Evolutionary conservation across 2,329 filamentous ascomycete genomes (phyloP).

Genomic region (Diaporthe caulivora): DNA sequence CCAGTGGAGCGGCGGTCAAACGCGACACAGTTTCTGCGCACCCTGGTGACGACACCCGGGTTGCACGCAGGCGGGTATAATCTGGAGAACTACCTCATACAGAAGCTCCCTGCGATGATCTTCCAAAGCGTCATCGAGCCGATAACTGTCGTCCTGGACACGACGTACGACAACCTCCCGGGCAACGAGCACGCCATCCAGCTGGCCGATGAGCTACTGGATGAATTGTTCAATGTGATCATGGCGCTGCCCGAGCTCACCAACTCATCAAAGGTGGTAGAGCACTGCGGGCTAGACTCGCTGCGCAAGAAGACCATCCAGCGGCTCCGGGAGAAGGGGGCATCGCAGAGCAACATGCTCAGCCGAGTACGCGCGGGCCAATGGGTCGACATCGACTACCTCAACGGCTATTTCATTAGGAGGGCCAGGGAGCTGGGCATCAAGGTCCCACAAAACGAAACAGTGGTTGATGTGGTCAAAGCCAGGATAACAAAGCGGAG

Average conservation of each 20-base stretch:
- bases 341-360: constrained; percentile 73
- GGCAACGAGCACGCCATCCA: constrained; percentile 74
- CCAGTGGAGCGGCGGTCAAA: constrained; percentile 44
- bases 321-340: constrained; percentile 68
- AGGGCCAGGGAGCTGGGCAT: constrained; percentile 80
- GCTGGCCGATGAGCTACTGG: constrained; percentile 77
- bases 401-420: constrained; percentile 88
- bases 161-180: constrained; percentile 78
- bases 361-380: constrained; percentile 71
- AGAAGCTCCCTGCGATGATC: constrained; percentile 84
- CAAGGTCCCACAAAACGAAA: constrained; percentile 78
- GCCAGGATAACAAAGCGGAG: constrained; percentile 58
- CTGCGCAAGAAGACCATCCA: constrained; percentile 73
- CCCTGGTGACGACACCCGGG: constrained; percentile 71
- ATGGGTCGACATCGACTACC: constrained; percentile 82
- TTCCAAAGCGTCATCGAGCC: constrained; percentile 84
- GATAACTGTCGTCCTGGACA: constrained; percentile 82
- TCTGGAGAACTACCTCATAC: constrained; percentile 72
- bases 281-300: constrained; percentile 69
- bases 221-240: constrained; percentile 81
- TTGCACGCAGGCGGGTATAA: constrained; percentile 72
- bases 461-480: constrained; percentile 79
- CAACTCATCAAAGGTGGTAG: constrained; percentile 67
- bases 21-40: constrained; percentile 70
- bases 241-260: constrained; percentile 80